Percentiles rank a stretch among this genome's conserved stretches.
Evolutionary conservation across 495 filamentous ascomycete genomes (phyloP).

Genomic region (Neurospora sp.): DNA sequence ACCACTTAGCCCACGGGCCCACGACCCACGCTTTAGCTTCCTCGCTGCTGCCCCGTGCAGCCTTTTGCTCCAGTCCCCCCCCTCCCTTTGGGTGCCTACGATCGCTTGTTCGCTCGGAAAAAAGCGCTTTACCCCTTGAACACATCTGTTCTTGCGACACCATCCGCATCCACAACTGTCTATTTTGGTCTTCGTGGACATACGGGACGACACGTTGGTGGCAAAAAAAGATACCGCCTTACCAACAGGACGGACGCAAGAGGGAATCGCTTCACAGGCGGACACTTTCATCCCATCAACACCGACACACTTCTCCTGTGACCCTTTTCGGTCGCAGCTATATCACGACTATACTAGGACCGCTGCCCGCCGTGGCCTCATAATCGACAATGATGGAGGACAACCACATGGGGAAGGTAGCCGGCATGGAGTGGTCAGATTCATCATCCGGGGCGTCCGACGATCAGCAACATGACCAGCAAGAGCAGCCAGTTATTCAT

Average conservation of each 20-base stretch:
- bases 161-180: not conserved
- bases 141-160: not conserved
- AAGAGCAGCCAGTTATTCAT: conserved; percentile 22
- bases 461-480: conserved; percentile 15
- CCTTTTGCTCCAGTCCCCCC: not conserved
- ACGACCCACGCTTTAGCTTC: not conserved
- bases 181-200: not conserved
- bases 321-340: not conserved
- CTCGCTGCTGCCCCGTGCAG: not conserved
- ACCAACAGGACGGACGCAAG: not conserved
- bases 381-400: conserved; percentile 17
- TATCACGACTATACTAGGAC: not conserved
- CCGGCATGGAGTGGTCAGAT: conserved; percentile 23
- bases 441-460: conserved; percentile 28
- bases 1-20: not conserved
- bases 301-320: not conserved
- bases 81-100: not conserved
- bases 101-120: not conserved
- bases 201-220: not conserved
- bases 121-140: not conserved
- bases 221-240: not conserved
- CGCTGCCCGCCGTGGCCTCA: not conserved
- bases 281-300: not conserved
- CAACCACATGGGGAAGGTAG: conserved; percentile 1
- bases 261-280: not conserved